Percentiles rank a stretch among this genome's conserved stretches.
Conservation (phyloP, 208 protist genomes). For the Leishmania braziliensis region DNA sequence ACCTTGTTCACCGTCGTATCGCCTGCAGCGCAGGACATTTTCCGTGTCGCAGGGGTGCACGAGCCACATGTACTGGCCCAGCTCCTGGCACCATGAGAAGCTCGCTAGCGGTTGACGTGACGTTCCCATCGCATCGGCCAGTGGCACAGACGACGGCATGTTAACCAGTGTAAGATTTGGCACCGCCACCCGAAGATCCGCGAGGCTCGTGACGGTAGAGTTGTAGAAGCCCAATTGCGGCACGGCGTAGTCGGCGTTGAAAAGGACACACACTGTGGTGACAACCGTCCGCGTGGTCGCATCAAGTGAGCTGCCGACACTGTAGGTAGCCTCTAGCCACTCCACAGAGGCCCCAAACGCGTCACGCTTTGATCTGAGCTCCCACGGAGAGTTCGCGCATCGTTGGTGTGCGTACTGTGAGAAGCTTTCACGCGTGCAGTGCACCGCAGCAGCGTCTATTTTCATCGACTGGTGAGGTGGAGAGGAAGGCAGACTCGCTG, state of each 20-base stretch:
- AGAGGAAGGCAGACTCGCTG: neutral
- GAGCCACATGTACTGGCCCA: slow-evolving; percentile 46
- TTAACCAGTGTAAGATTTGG: slow-evolving; percentile 26
- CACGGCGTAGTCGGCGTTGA: slow-evolving; percentile 15
- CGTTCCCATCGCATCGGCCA: neutral
- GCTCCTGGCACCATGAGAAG: slow-evolving; percentile 49
- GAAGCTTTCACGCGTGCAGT: slow-evolving; percentile 18
- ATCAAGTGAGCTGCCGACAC: neutral
- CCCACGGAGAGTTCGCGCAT: slow-evolving; percentile 12
- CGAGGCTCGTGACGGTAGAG: slow-evolving; percentile 14
- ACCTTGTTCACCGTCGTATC: slow-evolving; percentile 25
- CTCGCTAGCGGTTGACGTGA: slow-evolving; percentile 27
- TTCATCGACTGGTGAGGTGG: neutral
- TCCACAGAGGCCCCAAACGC: neutral
- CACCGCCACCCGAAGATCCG: slow-evolving; percentile 29
- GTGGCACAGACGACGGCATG: neutral
- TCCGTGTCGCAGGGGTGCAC: slow-evolving; percentile 66
- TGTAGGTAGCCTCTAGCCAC: slow-evolving; percentile 26
- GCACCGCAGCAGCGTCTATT: slow-evolving; percentile 2
- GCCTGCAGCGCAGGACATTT: slow-evolving; percentile 30
- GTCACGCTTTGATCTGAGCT: slow-evolving; percentile 6
- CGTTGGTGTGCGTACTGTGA: neutral
- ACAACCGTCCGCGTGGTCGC: neutral
- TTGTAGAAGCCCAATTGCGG: slow-evolving; percentile 55
- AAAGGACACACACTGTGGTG: slow-evolving; percentile 24